Evolutionary conservation across 2,329 filamentous ascomycete species (phyloP), one percentile per base, ranked within the genome.

Genomic region (Stromatinia cepivora): DNA sequence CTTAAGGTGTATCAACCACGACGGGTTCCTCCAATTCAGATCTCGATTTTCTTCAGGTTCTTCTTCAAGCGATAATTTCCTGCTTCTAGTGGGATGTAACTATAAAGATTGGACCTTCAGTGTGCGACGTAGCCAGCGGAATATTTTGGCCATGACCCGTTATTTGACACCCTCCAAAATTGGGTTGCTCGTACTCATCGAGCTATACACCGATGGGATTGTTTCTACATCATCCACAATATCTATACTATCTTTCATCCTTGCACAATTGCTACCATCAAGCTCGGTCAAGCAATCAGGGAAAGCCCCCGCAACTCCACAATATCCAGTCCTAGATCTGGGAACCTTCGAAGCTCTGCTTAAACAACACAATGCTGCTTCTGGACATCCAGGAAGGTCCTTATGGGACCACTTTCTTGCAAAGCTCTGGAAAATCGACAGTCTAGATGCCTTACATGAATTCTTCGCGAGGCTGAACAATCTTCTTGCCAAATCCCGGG

Each of bases 81-180:
- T 59, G 25, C 31, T 25, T 63, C 28, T 6, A 22, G 46, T 39
- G 61, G 61, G 3, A 63, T 63, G 61, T 39, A 56, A 36, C 31
- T 28, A 48, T 28, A 31, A 28, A 20, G 48, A 48, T 50, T 66
- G 25, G 22, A 22, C 22, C 36, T 50, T 36, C 25, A 52, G 13
- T 20, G 66, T 39, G n/a, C 48, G 36, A 53, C 63, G 36, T 46
- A 28, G n/a, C 17, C 48, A n/a, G 46, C 25, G 22, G 39, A 28
- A 54, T 36, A 34, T 56, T 45, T 45, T 69, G 62, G 71, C 28
- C 54, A 96, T 94, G 90, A 86, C 90, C 75, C 90, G 91, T 69
- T 97, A 91, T 79, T 85, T 98, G 58, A 97, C 92, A n/a, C 92
- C 94, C 17, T 90, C 92, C 74, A 97, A 95, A 78, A 87, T 98